These are phyloP conservation scores for Yamadazyma sp. DNA, from an alignment of 1,139 yeast species.

Conservation along the genomic window DNA sequence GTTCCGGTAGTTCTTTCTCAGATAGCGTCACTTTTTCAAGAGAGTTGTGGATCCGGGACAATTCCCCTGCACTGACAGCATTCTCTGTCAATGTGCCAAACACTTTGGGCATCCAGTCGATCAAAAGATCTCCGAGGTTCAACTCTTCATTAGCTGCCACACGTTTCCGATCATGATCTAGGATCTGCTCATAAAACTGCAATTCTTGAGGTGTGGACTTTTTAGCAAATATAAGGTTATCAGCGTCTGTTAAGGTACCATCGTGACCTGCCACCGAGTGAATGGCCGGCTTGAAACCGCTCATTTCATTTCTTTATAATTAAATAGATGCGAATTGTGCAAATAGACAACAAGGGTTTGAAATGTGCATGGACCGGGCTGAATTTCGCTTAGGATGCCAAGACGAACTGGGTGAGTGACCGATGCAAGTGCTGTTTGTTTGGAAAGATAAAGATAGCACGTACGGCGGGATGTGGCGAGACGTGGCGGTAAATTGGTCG, in stretches of 20 bases:
- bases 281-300: background rate
- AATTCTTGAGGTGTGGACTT: conserved; percentile 64
- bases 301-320: background rate
- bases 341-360: background rate
- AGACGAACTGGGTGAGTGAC: too few relatives aligned
- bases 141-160: conserved; percentile 14
- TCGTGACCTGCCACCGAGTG: conserved; percentile 89
- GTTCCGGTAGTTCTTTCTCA: conserved; percentile 6
- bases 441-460: too few relatives aligned
- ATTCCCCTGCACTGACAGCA: conserved; percentile 6
- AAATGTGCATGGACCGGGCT: too few relatives aligned
- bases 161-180: conserved; percentile 18
- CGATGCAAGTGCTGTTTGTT: too few relatives aligned
- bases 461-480: too few relatives aligned
- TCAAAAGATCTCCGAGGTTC: conserved; percentile 35
- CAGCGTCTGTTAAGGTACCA: conserved; percentile 64
- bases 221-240: conserved; percentile 64
- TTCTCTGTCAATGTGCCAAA: conserved; percentile 43
- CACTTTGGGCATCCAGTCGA: conserved; percentile 54
- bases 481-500: too few relatives aligned
- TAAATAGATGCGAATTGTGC: background rate
- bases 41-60: background rate
- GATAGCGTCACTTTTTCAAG: conserved; percentile 7
- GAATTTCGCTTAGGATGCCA: too few relatives aligned
- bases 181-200: conserved; percentile 56